Evolutionary conservation across 2,329 filamentous ascomycete genomes (phyloP), one percentile per base, ranked within the genome.

Genomic region (Colletotrichum sp.): DNA sequence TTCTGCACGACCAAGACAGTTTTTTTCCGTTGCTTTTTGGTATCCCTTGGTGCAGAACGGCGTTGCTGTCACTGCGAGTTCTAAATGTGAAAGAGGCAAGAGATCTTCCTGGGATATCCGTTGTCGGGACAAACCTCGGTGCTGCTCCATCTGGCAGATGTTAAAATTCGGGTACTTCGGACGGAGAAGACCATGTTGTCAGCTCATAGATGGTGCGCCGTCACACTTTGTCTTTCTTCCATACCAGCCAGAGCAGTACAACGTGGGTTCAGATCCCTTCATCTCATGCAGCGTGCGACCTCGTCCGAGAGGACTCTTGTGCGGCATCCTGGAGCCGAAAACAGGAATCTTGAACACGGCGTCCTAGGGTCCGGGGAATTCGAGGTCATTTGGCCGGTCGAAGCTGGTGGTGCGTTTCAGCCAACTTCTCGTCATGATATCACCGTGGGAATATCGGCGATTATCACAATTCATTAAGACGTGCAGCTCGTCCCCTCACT

Each of bases 161-260:
- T 25, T 61, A 13, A 52, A 25, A 30, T 15, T 60, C 43, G 34
- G 7, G 58, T 65, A 30, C 56, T 61, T 56, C 69, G 43, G 56
- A 72, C 39, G 56, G 56, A 56, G 22, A 65, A 52, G 55, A 61
- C 32, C 64, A 52, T 28, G 62, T 32, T 36, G 64, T 43, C 70
- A 36, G 64, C 43, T 58, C 36, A 39, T 10, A 27, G 48, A 73
- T 65, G 71, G 66, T 74, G 48, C 66, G 48, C 60, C 34, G 56
- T 69, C 56, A 58, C 70, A 69, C 58, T n/a, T 25, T 68, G 73
- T 73, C 64, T 75, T 70, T 73, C 28, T n/a, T 69, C 70, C 70
- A 73, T 65, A 68, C 70, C 70, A 73, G 70, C 56, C 58, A 73
- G 22, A 58, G 56, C 58, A 27, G 36, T 48, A 71, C 67, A 27